Conservation (phyloP, 176 grass and related monocot genomes). For the Oryza meridionalis region DNA sequence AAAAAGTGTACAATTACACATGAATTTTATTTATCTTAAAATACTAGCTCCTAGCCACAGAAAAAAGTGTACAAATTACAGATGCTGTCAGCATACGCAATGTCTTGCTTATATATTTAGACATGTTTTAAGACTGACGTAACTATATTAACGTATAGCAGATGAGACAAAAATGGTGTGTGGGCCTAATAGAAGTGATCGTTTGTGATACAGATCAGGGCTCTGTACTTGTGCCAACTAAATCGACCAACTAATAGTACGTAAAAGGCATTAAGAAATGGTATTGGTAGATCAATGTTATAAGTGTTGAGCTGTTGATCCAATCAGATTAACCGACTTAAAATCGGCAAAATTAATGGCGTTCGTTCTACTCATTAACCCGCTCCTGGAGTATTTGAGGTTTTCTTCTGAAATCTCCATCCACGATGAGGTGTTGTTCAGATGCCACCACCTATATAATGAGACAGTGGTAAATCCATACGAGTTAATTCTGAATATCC, state of each 20-base stretch:
- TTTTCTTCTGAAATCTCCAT: background rate
- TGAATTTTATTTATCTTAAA: background rate
- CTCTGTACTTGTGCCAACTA: background rate
- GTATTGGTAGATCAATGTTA: background rate
- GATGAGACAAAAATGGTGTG: background rate
- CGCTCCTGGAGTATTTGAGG: background rate
- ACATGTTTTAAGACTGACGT: background rate
- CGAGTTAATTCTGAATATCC: too few relatives aligned
- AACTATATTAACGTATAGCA: background rate
- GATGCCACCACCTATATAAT: background rate
- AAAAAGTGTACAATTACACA: background rate
- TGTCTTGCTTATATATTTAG: background rate
- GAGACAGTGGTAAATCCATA: too few relatives aligned
- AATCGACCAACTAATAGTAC: background rate
- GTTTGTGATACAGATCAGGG: background rate
- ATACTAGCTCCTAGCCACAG: too few relatives aligned
- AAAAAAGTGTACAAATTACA: background rate
- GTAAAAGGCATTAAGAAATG: background rate
- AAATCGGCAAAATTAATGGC: background rate
- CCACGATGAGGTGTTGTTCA: background rate
- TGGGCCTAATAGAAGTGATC: background rate
- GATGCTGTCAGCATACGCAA: background rate
- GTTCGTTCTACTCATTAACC: background rate
- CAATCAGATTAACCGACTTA: background rate
- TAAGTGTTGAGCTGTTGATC: background rate